phyloP scores from a whole-genome alignment of 1,284 basidiomycete genomes.

The Neolentinus lepideus region DNA sequence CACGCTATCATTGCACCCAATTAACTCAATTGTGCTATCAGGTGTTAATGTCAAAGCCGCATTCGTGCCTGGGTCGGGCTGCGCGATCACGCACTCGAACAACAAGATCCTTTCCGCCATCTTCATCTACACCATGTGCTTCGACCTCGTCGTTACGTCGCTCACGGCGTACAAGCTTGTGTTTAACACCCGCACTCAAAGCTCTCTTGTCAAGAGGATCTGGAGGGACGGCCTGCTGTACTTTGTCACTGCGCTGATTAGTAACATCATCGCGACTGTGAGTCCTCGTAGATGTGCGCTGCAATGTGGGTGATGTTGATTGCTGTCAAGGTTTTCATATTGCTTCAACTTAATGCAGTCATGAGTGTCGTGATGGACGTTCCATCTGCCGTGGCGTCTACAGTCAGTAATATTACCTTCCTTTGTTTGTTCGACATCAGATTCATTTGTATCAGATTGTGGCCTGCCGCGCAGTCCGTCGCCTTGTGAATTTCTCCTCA shows the following conservation, averaged over 20 bases:
- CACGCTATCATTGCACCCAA: background rate
- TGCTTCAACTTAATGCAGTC: conserved; percentile 61
- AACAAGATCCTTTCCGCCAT: conserved; percentile 16
- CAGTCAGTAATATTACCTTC: conserved; percentile 30
- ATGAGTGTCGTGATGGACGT: conserved; percentile 74
- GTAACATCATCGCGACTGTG: conserved; percentile 17
- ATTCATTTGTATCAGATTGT: conserved; percentile 48
- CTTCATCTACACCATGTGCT: conserved; percentile 15
- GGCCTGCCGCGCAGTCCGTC: conserved; percentile 60
- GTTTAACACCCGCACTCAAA: conserved; percentile 13
- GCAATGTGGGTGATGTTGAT: conserved; percentile 41
- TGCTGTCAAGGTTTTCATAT: conserved; percentile 63
- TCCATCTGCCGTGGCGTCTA: conserved; percentile 61
- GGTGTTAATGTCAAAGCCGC: conserved; percentile 11
- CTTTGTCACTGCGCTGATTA: conserved; percentile 60
- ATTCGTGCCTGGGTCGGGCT: conserved; percentile 14
- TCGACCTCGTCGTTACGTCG: conserved; percentile 21
- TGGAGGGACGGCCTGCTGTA: conserved; percentile 67
- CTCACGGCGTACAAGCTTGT: conserved; percentile 15
- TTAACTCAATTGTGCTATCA: background rate
- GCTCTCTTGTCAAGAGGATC: conserved; percentile 53
- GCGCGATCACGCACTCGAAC: conserved; percentile 18
- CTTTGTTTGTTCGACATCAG: background rate
- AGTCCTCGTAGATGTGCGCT: conserved; percentile 5
- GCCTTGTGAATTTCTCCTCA: conserved; percentile 49